Evolutionary conservation across 768 basidiomycete species (phyloP), one percentile per base, ranked within the genome.

Genomic region (Xerocomus potaroensis): DNA sequence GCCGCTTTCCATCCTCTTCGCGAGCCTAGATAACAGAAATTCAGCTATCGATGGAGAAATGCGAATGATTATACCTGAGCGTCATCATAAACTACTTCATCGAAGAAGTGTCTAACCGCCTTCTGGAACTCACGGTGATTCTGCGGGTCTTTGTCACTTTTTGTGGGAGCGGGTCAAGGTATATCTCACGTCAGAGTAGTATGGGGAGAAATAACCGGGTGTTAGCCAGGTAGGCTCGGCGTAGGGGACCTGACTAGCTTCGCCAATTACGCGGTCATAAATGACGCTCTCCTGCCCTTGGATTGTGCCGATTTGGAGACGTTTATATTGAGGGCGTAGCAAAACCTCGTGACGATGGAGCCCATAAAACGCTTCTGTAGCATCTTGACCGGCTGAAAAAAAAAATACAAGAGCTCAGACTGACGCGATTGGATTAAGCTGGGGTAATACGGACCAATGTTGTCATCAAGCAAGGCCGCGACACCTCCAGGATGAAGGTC

Each of bases 1-100:
- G 86, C 21, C 87, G 77, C 71, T 95, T 94, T n/a, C 92, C 91
- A 56, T 87, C 87, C 54, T 84, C 86, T 69, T 96, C 94, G 51
- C 84, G 81, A 18, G 75, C 73, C 73, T 81, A 55, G 11, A 14
- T 11, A 27, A 9, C 6, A 18, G n/a, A 31, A 22, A 16, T 34
- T 61, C 14, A 51, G 49, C 44, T 3, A 58, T 2, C 51, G n/a
- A n/a, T n/a, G n/a, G n/a, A n/a, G n/a, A n/a, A 65, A 53, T 19
- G 33, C 39, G 43, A 33, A 31, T 58, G 9, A 19, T 8, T 53
- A 41, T 49, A 59, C 64, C 54, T 65, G 63, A 9, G 72, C 72
- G 45, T 71, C 68, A 7, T 69, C 69, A 22, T 73, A 71, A 48
- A 95, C 69, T 21, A 84, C 72, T 47, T 81, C 83, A 57, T 88